These are phyloP conservation scores for Coemansia sp. DNA, from an alignment of 192 early-diverging fungal species.

Conservation along the genomic window DNA sequence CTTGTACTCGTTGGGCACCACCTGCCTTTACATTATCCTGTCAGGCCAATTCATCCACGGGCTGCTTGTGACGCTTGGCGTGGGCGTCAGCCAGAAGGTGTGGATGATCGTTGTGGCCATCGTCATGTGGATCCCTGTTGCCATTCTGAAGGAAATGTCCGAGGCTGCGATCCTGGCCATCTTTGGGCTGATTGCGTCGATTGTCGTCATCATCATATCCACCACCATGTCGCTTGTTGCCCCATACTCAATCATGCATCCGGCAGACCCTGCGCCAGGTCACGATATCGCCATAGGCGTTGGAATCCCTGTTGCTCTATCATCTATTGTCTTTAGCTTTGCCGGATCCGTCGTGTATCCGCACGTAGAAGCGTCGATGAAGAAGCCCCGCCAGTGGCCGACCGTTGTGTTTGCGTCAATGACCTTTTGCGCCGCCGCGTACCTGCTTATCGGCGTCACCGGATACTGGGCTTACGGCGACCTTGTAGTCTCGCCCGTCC, in stretches of 20 bases:
- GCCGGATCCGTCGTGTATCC: conserved; percentile 80
- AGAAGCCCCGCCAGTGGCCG: conserved; percentile 67
- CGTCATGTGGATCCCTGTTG: conserved; percentile 67
- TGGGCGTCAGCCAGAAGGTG: conserved; percentile 43
- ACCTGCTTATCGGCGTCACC: conserved; percentile 65
- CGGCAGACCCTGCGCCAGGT: conserved; percentile 17
- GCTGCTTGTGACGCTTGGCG: conserved; percentile 55
- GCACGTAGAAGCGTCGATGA: conserved; percentile 77
- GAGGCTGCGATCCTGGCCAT: conserved; percentile 73
- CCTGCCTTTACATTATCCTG: conserved; percentile 70
- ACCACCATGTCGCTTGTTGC: conserved; percentile 55
- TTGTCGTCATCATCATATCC: conserved; percentile 68
- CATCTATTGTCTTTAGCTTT: conserved; percentile 74
- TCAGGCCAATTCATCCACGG: conserved; percentile 66
- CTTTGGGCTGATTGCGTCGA: conserved; percentile 69
- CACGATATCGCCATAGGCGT: conserved; percentile 38
- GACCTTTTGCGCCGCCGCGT: conserved; percentile 63
- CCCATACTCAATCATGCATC: conserved; percentile 42
- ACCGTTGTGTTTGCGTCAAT: conserved; percentile 62
- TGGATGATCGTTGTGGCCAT: conserved; percentile 65
- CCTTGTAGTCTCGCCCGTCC: conserved; percentile 63
- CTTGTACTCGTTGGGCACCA: conserved; percentile 66
- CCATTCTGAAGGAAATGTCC: conserved; percentile 73
- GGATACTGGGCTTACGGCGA: conserved; percentile 77
- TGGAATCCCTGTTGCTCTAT: conserved; percentile 65